Conservation (phyloP, 2,329 filamentous ascomycete genomes). For the Blumeriella jaapii region DNA sequence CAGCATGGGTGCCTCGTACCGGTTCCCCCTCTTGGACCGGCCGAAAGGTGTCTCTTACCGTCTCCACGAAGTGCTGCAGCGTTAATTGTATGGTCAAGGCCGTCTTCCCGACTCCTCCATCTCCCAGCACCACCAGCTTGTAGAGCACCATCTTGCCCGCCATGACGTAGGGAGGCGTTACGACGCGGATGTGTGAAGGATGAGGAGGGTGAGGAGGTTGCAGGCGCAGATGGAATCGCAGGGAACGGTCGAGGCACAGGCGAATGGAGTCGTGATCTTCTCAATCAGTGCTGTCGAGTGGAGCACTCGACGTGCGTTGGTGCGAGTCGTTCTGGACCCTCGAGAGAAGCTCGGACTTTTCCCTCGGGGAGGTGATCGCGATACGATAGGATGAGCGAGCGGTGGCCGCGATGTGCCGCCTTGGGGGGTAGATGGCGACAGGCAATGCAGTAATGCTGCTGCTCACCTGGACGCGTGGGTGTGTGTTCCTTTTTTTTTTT, state of each 20-base stretch:
- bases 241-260: conserved; percentile 1
- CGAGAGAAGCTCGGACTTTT: conserved; percentile 18
- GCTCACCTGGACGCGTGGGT: no score
- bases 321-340: conserved; percentile 13
- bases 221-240: conserved; percentile 7
- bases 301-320: conserved; percentile 16
- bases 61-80: conserved; percentile 96
- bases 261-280: conserved; percentile 11
- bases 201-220: conserved; percentile 7
- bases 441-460: no score
- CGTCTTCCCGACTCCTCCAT: conserved; percentile 90
- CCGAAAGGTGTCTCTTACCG: conserved; percentile 37
- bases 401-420: conserved; percentile 9
- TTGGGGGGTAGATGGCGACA: no score
- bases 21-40: neutral
- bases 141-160: conserved; percentile 86
- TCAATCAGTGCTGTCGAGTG: conserved; percentile 10
- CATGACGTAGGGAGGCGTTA: conserved; percentile 14
- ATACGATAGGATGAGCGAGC: conserved; percentile 9
- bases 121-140: conserved; percentile 89
- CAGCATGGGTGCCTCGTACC: conserved; percentile 11
- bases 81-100: conserved; percentile 94
- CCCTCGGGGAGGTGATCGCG: conserved; percentile 3
- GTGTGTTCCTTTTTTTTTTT: no score
- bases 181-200: conserved; percentile 8